These are phyloP conservation scores for Collybia sordida DNA, from an alignment of 768 basidiomycete species.

Conservation along the genomic window DNA sequence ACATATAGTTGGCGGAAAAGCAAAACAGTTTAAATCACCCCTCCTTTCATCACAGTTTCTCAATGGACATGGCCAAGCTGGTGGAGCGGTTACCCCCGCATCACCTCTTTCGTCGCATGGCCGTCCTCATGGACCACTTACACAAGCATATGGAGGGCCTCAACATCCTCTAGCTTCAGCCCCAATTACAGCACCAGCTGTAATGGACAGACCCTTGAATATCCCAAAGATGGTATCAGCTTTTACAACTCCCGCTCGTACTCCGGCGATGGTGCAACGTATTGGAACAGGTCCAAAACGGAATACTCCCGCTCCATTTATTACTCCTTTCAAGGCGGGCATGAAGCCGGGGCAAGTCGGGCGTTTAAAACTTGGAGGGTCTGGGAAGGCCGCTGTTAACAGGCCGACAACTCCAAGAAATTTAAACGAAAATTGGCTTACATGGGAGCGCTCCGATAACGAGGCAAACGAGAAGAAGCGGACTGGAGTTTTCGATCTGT, in stretches of 20 bases:
- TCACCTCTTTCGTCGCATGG: constrained; percentile 30
- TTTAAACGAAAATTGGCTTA: constrained; percentile 7
- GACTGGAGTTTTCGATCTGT: constrained; percentile 40
- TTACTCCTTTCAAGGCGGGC: constrained; percentile 62
- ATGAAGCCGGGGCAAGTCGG: constrained; percentile 46
- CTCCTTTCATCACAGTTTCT: constrained; percentile 20
- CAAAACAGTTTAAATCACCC: constrained; percentile 50
- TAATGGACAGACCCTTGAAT: constrained; percentile 6
- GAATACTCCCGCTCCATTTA: constrained; percentile 42
- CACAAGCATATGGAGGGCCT: constrained; percentile 24
- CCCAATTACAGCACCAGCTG: constrained; percentile 17
- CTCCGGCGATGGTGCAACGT: constrained; percentile 4
- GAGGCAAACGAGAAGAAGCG: constrained; percentile 2
- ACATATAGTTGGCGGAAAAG: constrained; percentile 14
- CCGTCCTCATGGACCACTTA: constrained; percentile 4
- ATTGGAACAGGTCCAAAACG: constrained; percentile 11
- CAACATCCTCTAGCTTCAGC: constrained; percentile 34
- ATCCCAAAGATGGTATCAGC: constrained; percentile 1
- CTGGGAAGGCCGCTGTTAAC: constrained; percentile 15
- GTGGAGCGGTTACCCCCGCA: constrained; percentile 6
- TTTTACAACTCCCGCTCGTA: constrained; percentile 11
- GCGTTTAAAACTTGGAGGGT: constrained; percentile 23
- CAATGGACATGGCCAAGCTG: not conserved
- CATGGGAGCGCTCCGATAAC: constrained; percentile 12
- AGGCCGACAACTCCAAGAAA: constrained; percentile 11